A percentile compares a stretch with the other conserved stretches of the same genome.
phyloP scores from a whole-genome alignment of 2,329 filamentous ascomycete genomes.

The Claviceps capensis region DNA sequence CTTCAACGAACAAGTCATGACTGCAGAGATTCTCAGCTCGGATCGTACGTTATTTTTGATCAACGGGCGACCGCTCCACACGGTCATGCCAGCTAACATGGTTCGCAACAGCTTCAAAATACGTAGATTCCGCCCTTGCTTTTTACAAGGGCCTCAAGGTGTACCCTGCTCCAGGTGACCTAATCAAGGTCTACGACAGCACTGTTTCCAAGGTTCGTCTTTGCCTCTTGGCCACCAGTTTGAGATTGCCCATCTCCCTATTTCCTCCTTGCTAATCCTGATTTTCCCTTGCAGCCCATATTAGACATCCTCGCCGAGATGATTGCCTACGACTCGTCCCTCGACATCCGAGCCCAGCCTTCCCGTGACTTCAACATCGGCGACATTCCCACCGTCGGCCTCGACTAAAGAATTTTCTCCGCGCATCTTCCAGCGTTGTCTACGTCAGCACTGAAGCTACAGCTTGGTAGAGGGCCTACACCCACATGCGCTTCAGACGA shows the following conservation, averaged over 20 bases:
- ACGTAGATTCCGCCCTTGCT: slow-evolving; percentile 74
- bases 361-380: slow-evolving; percentile 27
- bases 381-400: slow-evolving; percentile 37
- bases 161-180: slow-evolving; percentile 82
- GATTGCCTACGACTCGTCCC: slow-evolving; percentile 77
- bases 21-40: slow-evolving; percentile 69
- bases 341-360: slow-evolving; percentile 41
- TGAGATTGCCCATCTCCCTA: background rate
- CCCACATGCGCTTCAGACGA: background rate
- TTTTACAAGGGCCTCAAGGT: slow-evolving; percentile 99
- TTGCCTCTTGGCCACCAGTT: background rate
- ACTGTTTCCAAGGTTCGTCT: slow-evolving; percentile 75
- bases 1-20: slow-evolving; percentile 91
- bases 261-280: background rate
- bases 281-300: slow-evolving; percentile 46
- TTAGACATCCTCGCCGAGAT: slow-evolving; percentile 95
- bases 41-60: slow-evolving; percentile 46
- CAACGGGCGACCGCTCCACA: too few relatives aligned
- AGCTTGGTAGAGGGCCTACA: background rate
- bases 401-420: slow-evolving; percentile 29
- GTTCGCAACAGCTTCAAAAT: slow-evolving; percentile 42
- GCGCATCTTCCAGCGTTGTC: background rate
- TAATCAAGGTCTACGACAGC: slow-evolving; percentile 97
- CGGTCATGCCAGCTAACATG: background rate
- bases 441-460: background rate